Evolutionary conservation across 805 yeast genomes (phyloP).

Genomic region (Candida insectorum): DNA sequence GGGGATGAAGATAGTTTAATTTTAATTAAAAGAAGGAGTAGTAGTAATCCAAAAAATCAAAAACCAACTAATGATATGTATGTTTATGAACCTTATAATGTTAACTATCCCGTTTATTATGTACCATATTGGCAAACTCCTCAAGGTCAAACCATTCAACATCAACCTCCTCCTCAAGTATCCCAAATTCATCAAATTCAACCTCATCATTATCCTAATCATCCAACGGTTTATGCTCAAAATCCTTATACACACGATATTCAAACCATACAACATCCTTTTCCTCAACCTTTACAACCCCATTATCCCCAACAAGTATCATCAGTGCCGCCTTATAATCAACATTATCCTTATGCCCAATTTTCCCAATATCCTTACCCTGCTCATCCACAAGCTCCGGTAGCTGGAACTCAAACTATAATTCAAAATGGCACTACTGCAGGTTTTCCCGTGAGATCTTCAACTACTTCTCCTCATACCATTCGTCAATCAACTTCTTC

Average conservation of each 20-base stretch:
- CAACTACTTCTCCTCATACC: conserved; percentile 7
- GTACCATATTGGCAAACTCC: too few species aligned
- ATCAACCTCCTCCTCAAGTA: too few species aligned
- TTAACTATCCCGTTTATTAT: too few species aligned
- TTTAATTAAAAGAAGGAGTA: conserved; percentile 47
- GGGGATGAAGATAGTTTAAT: conserved; percentile 44
- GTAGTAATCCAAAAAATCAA: conserved; percentile 33
- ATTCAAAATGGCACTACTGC: too few species aligned
- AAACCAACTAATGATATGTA: too few species aligned
- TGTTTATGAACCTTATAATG: too few species aligned
- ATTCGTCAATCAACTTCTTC: background rate
- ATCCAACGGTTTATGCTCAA: background rate
- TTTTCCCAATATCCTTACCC: conserved; percentile 1
- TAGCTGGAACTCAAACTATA: too few species aligned
- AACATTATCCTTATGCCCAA: background rate
- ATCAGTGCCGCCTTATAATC: background rate
- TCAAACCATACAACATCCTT: background rate
- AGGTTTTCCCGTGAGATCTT: too few species aligned
- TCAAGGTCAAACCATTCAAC: too few species aligned
- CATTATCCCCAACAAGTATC: background rate
- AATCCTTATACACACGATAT: background rate
- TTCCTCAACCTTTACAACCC: background rate
- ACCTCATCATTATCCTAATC: background rate
- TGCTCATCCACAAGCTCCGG: conserved; percentile 4
- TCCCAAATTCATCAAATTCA: background rate